Percentiles rank a stretch among this genome's conserved stretches.
These are phyloP conservation scores for Ambrosia artemisiifolia DNA, from an alignment of 129 eudicot genomes.

Conservation along the genomic window DNA sequence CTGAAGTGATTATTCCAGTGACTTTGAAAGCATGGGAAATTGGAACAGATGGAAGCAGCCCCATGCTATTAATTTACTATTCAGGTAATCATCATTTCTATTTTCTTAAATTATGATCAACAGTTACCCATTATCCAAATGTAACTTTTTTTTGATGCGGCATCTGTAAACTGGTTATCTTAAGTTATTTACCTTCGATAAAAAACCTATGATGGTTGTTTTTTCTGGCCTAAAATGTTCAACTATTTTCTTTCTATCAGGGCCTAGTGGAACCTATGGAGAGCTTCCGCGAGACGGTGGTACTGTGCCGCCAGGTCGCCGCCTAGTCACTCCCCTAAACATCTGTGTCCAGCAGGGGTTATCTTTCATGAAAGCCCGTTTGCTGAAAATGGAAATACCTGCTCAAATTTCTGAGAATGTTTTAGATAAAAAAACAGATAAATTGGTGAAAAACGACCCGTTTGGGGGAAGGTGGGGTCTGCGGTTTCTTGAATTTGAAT, in stretches of 20 bases:
- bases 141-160: neutral
- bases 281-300: slow-evolving; percentile 38
- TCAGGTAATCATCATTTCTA: slow-evolving; percentile 50
- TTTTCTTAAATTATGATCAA: neutral
- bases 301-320: slow-evolving; percentile 76
- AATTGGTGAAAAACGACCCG: slow-evolving; percentile 74
- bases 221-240: no score
- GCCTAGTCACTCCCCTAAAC: slow-evolving; percentile 77
- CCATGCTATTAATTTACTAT: slow-evolving; percentile 71
- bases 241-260: slow-evolving; percentile 29
- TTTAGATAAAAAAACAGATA: slow-evolving; percentile 38
- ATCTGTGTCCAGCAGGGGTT: slow-evolving; percentile 87
- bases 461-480: slow-evolving; percentile 98
- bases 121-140: no score
- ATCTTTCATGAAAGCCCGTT: slow-evolving; percentile 79
- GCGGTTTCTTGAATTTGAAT: slow-evolving; percentile 84
- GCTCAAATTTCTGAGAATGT: slow-evolving; percentile 49
- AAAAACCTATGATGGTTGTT: no score
- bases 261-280: slow-evolving; percentile 44
- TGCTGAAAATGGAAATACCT: slow-evolving; percentile 95
- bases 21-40: slow-evolving; percentile 94
- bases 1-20: slow-evolving; percentile 77
- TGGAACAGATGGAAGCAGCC: slow-evolving; percentile 72
- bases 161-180: no score
- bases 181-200: no score